phyloP scores from a whole-genome alignment of 805 yeast genomes.

The Peterozyma xylosa region DNA sequence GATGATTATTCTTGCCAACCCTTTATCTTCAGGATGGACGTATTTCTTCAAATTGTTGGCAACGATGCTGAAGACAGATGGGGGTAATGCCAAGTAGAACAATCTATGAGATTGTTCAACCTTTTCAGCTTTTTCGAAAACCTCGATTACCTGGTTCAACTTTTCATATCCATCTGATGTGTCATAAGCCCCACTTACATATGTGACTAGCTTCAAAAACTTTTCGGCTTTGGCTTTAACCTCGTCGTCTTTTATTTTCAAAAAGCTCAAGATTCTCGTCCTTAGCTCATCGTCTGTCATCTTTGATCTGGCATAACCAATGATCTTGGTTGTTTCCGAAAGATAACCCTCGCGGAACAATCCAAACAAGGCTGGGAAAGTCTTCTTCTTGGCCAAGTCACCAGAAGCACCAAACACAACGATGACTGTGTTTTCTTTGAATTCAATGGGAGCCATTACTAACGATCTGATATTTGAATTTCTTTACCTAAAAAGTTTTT shows the following conservation, averaged over 20 bases:
- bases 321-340: conserved; percentile 61
- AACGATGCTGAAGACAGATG: conserved; percentile 79
- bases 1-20: conserved; percentile 74
- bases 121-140: conserved; percentile 44
- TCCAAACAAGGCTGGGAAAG: conserved; percentile 83
- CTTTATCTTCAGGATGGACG: conserved; percentile 56
- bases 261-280: conserved; percentile 54
- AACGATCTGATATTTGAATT: too few species aligned
- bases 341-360: conserved; percentile 70
- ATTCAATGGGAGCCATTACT: conserved; percentile 21
- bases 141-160: conserved; percentile 47
- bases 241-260: conserved; percentile 36
- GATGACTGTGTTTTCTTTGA: conserved; percentile 61
- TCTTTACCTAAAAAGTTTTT: too few species aligned
- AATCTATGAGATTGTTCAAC: conserved; percentile 62
- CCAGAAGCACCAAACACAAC: conserved; percentile 95
- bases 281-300: conserved; percentile 61
- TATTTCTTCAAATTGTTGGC: conserved; percentile 63
- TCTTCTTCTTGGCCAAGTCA: conserved; percentile 91
- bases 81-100: conserved; percentile 92
- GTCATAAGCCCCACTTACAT: conserved; percentile 78
- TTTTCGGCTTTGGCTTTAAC: conserved; percentile 39
- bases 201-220: conserved; percentile 60
- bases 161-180: conserved; percentile 61
- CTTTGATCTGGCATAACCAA: conserved; percentile 89